Conservation (phyloP, 805 yeast genomes). For the Sugiyamaella floridensis region DNA sequence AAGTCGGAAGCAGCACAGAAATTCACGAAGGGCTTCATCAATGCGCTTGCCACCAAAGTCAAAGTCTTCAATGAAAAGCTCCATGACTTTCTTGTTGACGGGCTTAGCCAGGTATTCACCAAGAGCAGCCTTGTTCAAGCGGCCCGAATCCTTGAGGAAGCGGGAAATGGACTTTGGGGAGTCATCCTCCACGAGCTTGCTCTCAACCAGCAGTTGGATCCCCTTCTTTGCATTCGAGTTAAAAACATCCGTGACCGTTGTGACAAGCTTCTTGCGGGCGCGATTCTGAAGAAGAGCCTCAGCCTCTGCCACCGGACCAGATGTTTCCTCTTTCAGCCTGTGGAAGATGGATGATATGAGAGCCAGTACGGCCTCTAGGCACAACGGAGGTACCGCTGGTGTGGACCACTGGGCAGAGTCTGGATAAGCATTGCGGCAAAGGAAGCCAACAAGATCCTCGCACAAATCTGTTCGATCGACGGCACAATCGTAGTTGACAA, state of each 20-base stretch:
- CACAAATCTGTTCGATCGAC: slow-evolving; percentile 78
- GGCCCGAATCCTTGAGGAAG: slow-evolving; percentile 71
- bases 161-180: slow-evolving; percentile 55
- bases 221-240: slow-evolving; percentile 78
- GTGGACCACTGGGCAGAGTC: slow-evolving; percentile 76
- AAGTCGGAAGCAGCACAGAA: slow-evolving; percentile 76
- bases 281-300: slow-evolving; percentile 14
- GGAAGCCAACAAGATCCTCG: slow-evolving; percentile 54
- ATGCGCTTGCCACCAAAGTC: slow-evolving; percentile 75
- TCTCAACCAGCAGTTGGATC: slow-evolving; percentile 52
- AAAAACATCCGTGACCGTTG: slow-evolving; percentile 65
- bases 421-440: slow-evolving; percentile 75
- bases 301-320: slow-evolving; percentile 34
- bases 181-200: slow-evolving; percentile 51
- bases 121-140: slow-evolving; percentile 77
- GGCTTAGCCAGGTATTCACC: slow-evolving; percentile 86
- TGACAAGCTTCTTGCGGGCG: slow-evolving; percentile 59
- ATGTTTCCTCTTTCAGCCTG: slow-evolving; percentile 15
- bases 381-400: slow-evolving; percentile 84
- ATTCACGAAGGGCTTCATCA: slow-evolving; percentile 83
- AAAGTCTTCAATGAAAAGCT: slow-evolving; percentile 58
- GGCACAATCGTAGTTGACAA: slow-evolving; percentile 84
- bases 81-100: slow-evolving; percentile 50
- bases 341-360: slow-evolving; percentile 50
- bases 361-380: slow-evolving; percentile 78